These are phyloP conservation scores for Jatropha multifida DNA, from an alignment of 441 rosid genomes.

Conservation along the genomic window DNA sequence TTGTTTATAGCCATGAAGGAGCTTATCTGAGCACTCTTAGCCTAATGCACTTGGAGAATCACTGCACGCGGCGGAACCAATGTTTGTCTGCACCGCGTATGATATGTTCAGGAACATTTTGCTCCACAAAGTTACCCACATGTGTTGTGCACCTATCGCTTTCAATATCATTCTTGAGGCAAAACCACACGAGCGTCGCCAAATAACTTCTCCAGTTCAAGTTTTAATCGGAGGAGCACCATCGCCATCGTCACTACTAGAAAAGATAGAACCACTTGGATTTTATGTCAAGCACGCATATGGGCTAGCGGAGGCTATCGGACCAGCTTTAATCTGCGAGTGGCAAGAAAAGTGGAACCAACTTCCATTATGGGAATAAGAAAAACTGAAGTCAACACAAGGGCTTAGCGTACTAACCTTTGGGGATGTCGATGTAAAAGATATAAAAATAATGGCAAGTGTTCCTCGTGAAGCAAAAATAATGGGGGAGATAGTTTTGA, in stretches of 20 bases:
- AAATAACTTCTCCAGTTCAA: slow-evolving; percentile 31
- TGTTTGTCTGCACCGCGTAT: slow-evolving; percentile 49
- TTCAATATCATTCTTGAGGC: slow-evolving; percentile 63
- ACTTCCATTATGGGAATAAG: slow-evolving; percentile 38
- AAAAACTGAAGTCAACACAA: slow-evolving; percentile 56
- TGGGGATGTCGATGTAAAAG: slow-evolving; percentile 58
- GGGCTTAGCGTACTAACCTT: slow-evolving; percentile 49
- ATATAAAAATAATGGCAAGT: slow-evolving; percentile 41
- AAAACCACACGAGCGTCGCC: slow-evolving; percentile 28
- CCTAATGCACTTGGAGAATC: slow-evolving; percentile 55
- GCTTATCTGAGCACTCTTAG: slow-evolving; percentile 57
- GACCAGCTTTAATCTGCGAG: slow-evolving; percentile 61
- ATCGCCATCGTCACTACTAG: slow-evolving; percentile 46
- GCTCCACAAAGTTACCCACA: slow-evolving; percentile 55
- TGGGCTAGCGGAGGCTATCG: slow-evolving; percentile 70
- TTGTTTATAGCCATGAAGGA: slow-evolving; percentile 65
- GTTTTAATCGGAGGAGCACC: slow-evolving; percentile 68
- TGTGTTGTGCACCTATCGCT: slow-evolving; percentile 68
- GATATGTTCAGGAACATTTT: slow-evolving; percentile 48
- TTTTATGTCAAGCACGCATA: slow-evolving; percentile 60
- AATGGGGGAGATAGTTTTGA: slow-evolving; percentile 56
- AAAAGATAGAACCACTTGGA: slow-evolving; percentile 44
- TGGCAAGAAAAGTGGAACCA: slow-evolving; percentile 67
- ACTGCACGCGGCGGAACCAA: slow-evolving; percentile 76
- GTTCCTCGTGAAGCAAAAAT: slow-evolving; percentile 60